Percentiles rank a stretch among this genome's conserved stretches.
Evolutionary conservation across 176 grass and related monocot genomes (phyloP).

Genomic region (Alopecurus myosuroides): DNA sequence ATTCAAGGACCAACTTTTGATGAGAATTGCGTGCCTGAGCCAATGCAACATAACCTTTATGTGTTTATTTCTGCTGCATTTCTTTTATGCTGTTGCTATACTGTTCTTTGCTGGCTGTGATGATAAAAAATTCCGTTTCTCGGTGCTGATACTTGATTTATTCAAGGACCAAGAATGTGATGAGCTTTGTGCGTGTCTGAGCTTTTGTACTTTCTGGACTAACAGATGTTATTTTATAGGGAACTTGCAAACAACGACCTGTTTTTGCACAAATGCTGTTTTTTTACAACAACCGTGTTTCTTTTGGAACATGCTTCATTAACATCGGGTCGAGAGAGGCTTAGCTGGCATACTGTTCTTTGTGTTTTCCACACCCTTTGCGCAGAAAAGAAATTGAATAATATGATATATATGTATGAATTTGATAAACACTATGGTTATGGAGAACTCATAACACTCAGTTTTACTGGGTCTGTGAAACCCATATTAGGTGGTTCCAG

Average conservation of each 20-base stretch:
- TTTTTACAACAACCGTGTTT: neutral
- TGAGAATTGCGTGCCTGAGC: conserved; percentile 57
- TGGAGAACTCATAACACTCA: neutral
- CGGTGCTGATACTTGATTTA: conserved; percentile 42
- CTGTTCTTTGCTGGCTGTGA: conserved; percentile 34
- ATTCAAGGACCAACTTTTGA: conserved; percentile 31
- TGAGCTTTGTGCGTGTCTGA: conserved; percentile 52
- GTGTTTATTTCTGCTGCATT: neutral
- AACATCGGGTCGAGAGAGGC: neutral
- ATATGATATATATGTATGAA: neutral
- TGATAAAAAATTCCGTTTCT: conserved; percentile 37
- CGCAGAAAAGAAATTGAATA: neutral
- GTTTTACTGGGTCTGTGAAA: neutral
- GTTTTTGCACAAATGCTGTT: neutral
- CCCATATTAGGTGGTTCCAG: neutral
- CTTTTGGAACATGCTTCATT: neutral
- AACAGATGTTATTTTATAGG: neutral
- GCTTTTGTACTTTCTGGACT: neutral
- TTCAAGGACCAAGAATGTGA: conserved; percentile 27
- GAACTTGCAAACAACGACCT: neutral
- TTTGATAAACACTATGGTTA: neutral
- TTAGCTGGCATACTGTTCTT: neutral
- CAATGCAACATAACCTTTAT: neutral
- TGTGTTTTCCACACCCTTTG: neutral
- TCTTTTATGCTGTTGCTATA: neutral